Evolutionary conservation across 192 early-diverging fungal genomes (phyloP).

Genomic region (Entomortierella chlamydospora): DNA sequence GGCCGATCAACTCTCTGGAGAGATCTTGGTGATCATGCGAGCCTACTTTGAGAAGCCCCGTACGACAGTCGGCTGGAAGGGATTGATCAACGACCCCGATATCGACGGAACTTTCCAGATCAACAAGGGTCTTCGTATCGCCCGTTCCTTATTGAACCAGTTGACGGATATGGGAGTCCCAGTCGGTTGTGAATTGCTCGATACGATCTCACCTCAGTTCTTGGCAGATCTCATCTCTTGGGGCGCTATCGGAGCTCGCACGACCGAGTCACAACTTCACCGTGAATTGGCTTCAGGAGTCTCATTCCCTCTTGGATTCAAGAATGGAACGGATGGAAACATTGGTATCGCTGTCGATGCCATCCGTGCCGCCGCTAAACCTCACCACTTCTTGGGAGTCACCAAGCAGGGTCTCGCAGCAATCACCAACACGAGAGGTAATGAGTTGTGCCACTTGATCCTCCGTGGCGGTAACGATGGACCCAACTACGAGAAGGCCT

Average conservation of each 20-base stretch:
- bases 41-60: slow-evolving; percentile 99
- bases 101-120: slow-evolving; percentile 88
- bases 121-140: slow-evolving; percentile 94
- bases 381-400: slow-evolving; percentile 94
- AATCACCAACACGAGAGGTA: slow-evolving; percentile 89
- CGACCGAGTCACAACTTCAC: slow-evolving; percentile 96
- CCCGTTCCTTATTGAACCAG: slow-evolving; percentile 81
- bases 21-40: slow-evolving; percentile 93
- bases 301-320: slow-evolving; percentile 98
- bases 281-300: slow-evolving; percentile 94
- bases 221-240: slow-evolving; percentile 93
- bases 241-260: slow-evolving; percentile 98
- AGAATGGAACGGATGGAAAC: slow-evolving; percentile 97
- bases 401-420: slow-evolving; percentile 94
- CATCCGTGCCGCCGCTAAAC: slow-evolving; percentile 75
- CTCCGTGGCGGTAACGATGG: slow-evolving; percentile 89
- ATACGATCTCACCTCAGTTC: slow-evolving; percentile 97
- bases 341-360: slow-evolving; percentile 79
- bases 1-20: slow-evolving; percentile 74
- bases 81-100: slow-evolving; percentile 85
- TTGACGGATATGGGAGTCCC: slow-evolving; percentile 89
- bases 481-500: slow-evolving; percentile 84
- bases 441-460: slow-evolving; percentile 89
- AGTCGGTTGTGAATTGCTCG: slow-evolving; percentile 89
- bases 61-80: slow-evolving; percentile 94